Percentiles rank a stretch among this genome's conserved stretches.
Evolutionary conservation across 2,329 filamentous ascomycete species (phyloP).

Genomic region (Nakataea oryzae): DNA sequence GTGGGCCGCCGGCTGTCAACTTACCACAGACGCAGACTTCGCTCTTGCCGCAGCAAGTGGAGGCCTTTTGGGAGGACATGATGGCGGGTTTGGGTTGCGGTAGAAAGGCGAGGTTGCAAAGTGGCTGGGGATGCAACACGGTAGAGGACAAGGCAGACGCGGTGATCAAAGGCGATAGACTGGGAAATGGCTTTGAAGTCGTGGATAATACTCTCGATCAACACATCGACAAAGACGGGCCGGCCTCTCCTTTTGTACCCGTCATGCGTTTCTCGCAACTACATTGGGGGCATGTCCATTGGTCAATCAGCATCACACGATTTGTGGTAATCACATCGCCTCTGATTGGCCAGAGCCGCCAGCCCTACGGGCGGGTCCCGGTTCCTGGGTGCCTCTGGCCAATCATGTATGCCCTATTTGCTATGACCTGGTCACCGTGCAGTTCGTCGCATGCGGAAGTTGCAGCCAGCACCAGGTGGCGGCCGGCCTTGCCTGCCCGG

Average conservation of each 20-base stretch:
- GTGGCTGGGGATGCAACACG: not conserved
- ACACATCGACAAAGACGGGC: no score
- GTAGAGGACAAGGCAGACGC: no score
- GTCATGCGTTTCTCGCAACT: not conserved
- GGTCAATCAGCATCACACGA: not conserved
- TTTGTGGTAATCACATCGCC: not conserved
- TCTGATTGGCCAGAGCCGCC: not conserved
- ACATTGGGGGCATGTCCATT: not conserved
- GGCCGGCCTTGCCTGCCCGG: no score
- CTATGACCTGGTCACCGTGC: not conserved
- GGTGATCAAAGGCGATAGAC: not conserved
- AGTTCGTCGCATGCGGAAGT: not conserved
- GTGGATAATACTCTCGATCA: not conserved
- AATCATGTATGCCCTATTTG: not conserved
- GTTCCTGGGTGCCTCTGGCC: not conserved
- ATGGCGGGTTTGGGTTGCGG: not conserved
- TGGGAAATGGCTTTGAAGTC: not conserved
- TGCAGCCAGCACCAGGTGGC: not conserved
- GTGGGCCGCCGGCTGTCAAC: slow-evolving; percentile 14
- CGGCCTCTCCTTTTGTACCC: not conserved
- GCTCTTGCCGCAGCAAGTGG: slow-evolving; percentile 48
- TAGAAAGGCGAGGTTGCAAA: not conserved
- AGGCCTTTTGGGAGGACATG: slow-evolving; percentile 16
- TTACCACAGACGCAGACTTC: slow-evolving; percentile 47
- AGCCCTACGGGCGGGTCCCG: not conserved